Evolutionary conservation across 352 stramenopile species (phyloP).

Genomic region (Phytopythium litorale): DNA sequence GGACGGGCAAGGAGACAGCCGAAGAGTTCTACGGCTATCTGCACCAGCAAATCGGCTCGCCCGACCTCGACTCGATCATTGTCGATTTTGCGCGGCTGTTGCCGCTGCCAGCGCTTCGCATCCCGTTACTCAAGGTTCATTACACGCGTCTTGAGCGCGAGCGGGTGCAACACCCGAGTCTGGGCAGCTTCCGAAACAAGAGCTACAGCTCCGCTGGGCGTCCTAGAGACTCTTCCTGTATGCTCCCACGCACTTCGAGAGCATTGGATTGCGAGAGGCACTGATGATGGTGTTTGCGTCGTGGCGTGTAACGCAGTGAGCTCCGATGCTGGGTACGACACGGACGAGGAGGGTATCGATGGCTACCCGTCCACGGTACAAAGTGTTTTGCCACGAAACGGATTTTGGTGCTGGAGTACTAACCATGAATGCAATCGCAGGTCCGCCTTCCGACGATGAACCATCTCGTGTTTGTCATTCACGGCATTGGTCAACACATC

Average conservation of each 20-base stretch:
- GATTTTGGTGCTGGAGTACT: background rate
- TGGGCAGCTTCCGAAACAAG: conserved; percentile 45
- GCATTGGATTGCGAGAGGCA: background rate
- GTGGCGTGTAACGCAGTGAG: background rate
- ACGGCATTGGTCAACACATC: conserved; percentile 82
- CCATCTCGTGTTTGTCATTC: conserved; percentile 85
- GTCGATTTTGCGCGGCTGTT: conserved; percentile 78
- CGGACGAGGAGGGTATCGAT: conserved; percentile 64
- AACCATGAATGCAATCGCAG: conserved; percentile 18
- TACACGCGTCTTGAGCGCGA: conserved; percentile 45
- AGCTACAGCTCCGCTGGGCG: conserved; percentile 53
- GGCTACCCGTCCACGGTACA: conserved; percentile 68
- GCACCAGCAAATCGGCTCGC: conserved; percentile 39
- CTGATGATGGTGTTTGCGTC: background rate
- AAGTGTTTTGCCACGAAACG: background rate
- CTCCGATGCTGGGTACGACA: conserved; percentile 25
- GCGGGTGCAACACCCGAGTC: conserved; percentile 12
- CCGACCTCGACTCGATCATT: conserved; percentile 64
- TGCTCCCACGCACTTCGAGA: background rate
- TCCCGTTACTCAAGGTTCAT: conserved; percentile 70
- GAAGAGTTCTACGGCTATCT: conserved; percentile 72
- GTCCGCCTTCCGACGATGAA: conserved; percentile 72
- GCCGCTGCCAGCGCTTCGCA: conserved; percentile 46
- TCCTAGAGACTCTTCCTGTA: conserved; percentile 26
- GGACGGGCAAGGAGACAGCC: conserved; percentile 57